phyloP scores from a whole-genome alignment of 345 rosid genomes.

The Orychophragmus violaceus region DNA sequence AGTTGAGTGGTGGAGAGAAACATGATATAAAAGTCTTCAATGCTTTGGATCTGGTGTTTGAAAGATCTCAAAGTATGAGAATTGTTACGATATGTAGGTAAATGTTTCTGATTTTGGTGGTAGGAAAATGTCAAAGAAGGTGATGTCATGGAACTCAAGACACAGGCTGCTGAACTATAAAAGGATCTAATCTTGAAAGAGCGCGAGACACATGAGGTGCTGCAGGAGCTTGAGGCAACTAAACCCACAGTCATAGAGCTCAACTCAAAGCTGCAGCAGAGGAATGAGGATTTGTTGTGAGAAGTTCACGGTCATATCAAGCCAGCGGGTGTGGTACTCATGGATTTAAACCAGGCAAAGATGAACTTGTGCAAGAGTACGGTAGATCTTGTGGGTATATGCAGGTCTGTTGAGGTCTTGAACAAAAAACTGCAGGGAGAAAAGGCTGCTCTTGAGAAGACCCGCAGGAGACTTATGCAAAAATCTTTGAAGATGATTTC shows the following conservation, averaged over 20 bases:
- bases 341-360: slow-evolving; percentile 86
- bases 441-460: slow-evolving; percentile 56
- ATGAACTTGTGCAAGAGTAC: slow-evolving; percentile 73
- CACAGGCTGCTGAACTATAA: slow-evolving; percentile 54
- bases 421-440: slow-evolving; percentile 73
- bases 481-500: slow-evolving; percentile 55
- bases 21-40: too few species aligned
- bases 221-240: slow-evolving; percentile 69
- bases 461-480: slow-evolving; percentile 53
- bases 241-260: slow-evolving; percentile 54
- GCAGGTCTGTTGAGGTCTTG: slow-evolving; percentile 53
- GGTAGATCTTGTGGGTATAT: slow-evolving; percentile 58
- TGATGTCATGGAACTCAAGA: slow-evolving; percentile 47
- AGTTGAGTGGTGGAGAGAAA: too few species aligned
- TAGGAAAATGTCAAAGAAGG: slow-evolving; percentile 45
- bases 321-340: slow-evolving; percentile 51
- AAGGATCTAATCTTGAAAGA: slow-evolving; percentile 65
- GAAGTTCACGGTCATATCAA: slow-evolving; percentile 31
- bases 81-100: background rate
- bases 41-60: too few species aligned
- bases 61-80: background rate
- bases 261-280: slow-evolving; percentile 47
- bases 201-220: slow-evolving; percentile 59
- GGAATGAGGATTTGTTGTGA: slow-evolving; percentile 34
- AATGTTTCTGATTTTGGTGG: background rate